Percentiles rank a stretch among this genome's conserved stretches.
Evolutionary conservation across 1,284 basidiomycete genomes (phyloP).

Genomic region (Agroathelia rolfsii): DNA sequence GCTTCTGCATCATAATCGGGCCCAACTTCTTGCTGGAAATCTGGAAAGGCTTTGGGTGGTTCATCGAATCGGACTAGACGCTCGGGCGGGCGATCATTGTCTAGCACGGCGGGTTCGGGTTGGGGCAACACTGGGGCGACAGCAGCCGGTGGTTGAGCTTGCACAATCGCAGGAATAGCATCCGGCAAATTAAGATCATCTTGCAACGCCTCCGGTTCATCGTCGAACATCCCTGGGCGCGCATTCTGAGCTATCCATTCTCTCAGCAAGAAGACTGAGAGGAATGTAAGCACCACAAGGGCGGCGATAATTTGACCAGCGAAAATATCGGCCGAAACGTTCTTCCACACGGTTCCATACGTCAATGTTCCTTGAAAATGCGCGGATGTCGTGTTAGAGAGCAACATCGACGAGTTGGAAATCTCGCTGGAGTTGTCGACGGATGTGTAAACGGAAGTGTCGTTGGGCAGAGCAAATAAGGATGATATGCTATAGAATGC

Average conservation of each 20-base stretch:
- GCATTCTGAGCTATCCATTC: constrained; percentile 96
- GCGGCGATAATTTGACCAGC: constrained; percentile 91
- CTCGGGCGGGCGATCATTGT: no score
- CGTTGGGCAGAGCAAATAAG: no score
- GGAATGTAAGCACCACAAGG: constrained; percentile 77
- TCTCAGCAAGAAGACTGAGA: constrained; percentile 82
- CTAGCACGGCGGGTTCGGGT: no score
- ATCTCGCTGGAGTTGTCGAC: constrained; percentile 18
- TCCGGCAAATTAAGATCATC: no score
- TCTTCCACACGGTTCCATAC: constrained; percentile 51
- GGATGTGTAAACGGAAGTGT: constrained; percentile 22
- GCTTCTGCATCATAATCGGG: no score
- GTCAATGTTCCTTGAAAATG: constrained; percentile 24
- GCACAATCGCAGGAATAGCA: no score
- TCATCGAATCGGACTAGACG: no score
- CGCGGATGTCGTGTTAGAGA: constrained; percentile 14
- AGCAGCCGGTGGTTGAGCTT: no score
- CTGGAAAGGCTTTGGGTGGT: no score
- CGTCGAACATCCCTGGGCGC: constrained; percentile 72
- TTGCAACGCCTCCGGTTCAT: constrained; percentile 39
- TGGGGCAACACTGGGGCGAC: no score
- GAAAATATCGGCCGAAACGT: constrained; percentile 75
- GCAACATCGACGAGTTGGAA: constrained; percentile 16
- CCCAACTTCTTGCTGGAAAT: no score
- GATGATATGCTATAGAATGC: no score